Conservation (phyloP, 2,329 filamentous ascomycete species). For the Aureobasidium zeae region DNA sequence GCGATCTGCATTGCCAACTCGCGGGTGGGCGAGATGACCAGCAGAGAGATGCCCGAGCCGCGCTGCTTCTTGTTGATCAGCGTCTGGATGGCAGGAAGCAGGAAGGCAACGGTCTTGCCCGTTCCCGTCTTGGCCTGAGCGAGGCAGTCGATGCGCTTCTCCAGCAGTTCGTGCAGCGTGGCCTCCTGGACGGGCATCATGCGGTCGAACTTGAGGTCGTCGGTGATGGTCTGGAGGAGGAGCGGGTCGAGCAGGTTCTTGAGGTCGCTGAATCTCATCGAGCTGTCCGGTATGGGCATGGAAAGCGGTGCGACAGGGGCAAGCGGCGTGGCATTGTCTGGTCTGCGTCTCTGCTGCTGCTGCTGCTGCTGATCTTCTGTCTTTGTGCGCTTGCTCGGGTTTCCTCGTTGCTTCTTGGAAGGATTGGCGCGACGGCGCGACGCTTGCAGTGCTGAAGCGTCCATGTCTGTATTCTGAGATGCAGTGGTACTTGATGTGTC, state of each 20-base stretch:
- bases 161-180: slow-evolving; percentile 43
- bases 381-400: slow-evolving; percentile 8
- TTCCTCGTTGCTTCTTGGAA: slow-evolving; percentile 9
- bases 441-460: slow-evolving; percentile 10
- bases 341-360: neutral
- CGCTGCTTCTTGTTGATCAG: slow-evolving; percentile 72
- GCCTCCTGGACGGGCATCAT: slow-evolving; percentile 49
- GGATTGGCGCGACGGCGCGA: slow-evolving; percentile 12
- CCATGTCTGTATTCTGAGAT: slow-evolving; percentile 4
- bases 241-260: slow-evolving; percentile 66
- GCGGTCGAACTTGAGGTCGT: slow-evolving; percentile 22
- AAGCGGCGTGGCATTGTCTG: slow-evolving; percentile 2
- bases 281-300: slow-evolving; percentile 4
- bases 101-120: slow-evolving; percentile 87
- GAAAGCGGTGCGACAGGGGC: slow-evolving; percentile 7
- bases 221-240: slow-evolving; percentile 59
- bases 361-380: neutral
- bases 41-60: slow-evolving; percentile 64
- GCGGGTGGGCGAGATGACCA: slow-evolving; percentile 73
- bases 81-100: slow-evolving; percentile 80
- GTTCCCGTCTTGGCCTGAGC: slow-evolving; percentile 75
- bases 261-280: slow-evolving; percentile 59
- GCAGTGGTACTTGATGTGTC: too few species aligned
- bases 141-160: slow-evolving; percentile 42
- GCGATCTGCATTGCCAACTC: slow-evolving; percentile 56